A percentile compares a stretch with the other conserved stretches of the same genome.
phyloP scores from a whole-genome alignment of 805 yeast genomes.

The Danielia oregonensis region DNA sequence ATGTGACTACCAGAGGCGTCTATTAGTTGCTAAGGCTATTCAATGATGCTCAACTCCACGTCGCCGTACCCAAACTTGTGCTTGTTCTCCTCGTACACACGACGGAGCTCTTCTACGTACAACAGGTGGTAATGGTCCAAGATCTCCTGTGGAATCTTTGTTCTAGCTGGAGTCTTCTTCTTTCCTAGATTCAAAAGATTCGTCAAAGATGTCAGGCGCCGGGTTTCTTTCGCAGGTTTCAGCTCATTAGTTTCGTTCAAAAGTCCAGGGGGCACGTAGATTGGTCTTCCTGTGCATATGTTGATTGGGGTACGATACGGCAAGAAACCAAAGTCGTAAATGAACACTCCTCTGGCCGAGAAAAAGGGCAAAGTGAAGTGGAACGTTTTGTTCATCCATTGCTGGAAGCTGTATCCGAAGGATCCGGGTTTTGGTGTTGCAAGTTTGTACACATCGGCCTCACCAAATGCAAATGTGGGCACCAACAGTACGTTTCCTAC shows the following conservation, averaged over 20 bases:
- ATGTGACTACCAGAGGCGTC: too few species aligned
- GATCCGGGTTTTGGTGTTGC: slow-evolving; percentile 38
- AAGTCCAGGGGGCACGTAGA: slow-evolving; percentile 47
- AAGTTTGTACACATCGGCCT: slow-evolving; percentile 56
- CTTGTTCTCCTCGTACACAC: slow-evolving; percentile 66
- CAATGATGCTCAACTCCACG: slow-evolving; percentile 45
- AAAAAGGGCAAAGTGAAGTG: slow-evolving; percentile 91
- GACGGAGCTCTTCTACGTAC: slow-evolving; percentile 61
- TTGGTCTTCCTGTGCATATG: slow-evolving; percentile 71
- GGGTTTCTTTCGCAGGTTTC: slow-evolving; percentile 22
- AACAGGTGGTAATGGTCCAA: slow-evolving; percentile 68
- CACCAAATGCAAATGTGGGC: slow-evolving; percentile 91
- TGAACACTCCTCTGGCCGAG: slow-evolving; percentile 88
- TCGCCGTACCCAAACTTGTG: slow-evolving; percentile 48
- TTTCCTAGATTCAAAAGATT: slow-evolving; percentile 24
- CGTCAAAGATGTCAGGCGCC: slow-evolving; percentile 23
- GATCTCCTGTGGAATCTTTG: slow-evolving; percentile 35
- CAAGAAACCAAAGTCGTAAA: slow-evolving; percentile 85
- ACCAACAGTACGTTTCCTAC: slow-evolving; percentile 76
- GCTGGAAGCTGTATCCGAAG: slow-evolving; percentile 55
- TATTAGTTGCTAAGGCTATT: too few species aligned
- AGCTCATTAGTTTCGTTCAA: slow-evolving; percentile 16
- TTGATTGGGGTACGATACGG: slow-evolving; percentile 82
- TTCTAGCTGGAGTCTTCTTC: slow-evolving; percentile 14
- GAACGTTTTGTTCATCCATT: slow-evolving; percentile 62